These are phyloP conservation scores for Penicillium decumbens DNA, from an alignment of 2,329 filamentous ascomycete species.

Conservation along the genomic window DNA sequence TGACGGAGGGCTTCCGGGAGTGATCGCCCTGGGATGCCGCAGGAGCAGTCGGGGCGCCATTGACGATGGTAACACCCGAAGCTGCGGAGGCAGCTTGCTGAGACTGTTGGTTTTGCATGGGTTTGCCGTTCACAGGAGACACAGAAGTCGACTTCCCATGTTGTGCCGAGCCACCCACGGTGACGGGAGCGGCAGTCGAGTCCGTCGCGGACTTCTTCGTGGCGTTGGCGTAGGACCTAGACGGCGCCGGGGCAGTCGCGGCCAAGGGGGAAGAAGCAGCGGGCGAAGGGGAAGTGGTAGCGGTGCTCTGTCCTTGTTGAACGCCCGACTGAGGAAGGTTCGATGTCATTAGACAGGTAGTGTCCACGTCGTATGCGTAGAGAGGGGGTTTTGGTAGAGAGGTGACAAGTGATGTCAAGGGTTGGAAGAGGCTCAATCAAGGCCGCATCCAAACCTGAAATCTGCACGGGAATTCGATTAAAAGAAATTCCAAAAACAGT, in stretches of 20 bases:
- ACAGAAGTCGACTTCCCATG: slow-evolving; percentile 61
- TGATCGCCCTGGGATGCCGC: slow-evolving; percentile 59
- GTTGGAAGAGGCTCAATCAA: slow-evolving; percentile 19
- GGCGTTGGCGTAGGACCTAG: slow-evolving; percentile 59
- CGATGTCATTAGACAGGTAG: slow-evolving; percentile 58
- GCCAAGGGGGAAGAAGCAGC: slow-evolving; percentile 47
- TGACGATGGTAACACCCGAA: slow-evolving; percentile 56
- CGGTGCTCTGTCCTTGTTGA: slow-evolving; percentile 47
- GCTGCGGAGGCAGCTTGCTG: slow-evolving; percentile 23
- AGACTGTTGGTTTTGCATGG: slow-evolving; percentile 45
- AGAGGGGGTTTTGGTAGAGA: slow-evolving; percentile 8
- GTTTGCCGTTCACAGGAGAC: slow-evolving; percentile 81
- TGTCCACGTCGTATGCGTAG: slow-evolving; percentile 26
- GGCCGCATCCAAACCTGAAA: slow-evolving; percentile 26
- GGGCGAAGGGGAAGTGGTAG: slow-evolving; percentile 39
- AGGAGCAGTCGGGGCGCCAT: slow-evolving; percentile 55
- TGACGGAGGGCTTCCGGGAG: slow-evolving; percentile 80
- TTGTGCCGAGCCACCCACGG: slow-evolving; percentile 49
- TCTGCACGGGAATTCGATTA: slow-evolving; percentile 8
- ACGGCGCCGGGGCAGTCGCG: slow-evolving; percentile 51
- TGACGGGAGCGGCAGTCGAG: slow-evolving; percentile 48
- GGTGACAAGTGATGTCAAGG: slow-evolving; percentile 24
- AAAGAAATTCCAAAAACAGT: slow-evolving; percentile 12
- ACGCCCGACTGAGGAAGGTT: slow-evolving; percentile 47
- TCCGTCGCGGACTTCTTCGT: slow-evolving; percentile 57